These are phyloP conservation scores for Globisporangium splendens DNA, from an alignment of 352 stramenopile species.

Conservation along the genomic window DNA sequence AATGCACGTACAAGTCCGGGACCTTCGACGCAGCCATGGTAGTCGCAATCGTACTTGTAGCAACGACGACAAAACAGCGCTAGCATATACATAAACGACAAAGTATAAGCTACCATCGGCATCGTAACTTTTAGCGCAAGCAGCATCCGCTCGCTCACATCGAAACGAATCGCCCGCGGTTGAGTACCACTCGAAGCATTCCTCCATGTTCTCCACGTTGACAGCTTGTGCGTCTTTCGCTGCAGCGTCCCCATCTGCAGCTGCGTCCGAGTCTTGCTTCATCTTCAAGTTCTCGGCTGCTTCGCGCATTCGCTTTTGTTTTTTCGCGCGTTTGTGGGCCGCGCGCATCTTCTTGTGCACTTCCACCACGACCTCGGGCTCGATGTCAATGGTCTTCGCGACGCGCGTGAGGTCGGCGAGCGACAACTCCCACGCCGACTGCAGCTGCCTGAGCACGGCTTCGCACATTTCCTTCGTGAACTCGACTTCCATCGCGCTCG, in stretches of 20 bases:
- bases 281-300: constrained; percentile 10
- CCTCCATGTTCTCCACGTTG: not conserved
- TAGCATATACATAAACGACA: constrained; percentile 11
- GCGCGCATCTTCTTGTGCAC: constrained; percentile 56
- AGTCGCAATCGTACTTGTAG: constrained; percentile 84
- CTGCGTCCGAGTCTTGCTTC: constrained; percentile 3
- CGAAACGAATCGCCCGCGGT: not conserved
- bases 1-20: constrained; percentile 49
- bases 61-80: constrained; percentile 78
- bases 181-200: not conserved
- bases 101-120: not conserved
- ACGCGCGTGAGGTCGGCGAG: constrained; percentile 52
- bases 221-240: not conserved
- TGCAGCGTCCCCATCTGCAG: not conserved
- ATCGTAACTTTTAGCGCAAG: not conserved
- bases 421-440: constrained; percentile 70
- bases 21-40: constrained; percentile 59
- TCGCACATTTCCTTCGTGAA: constrained; percentile 76
- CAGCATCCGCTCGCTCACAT: not conserved
- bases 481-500: constrained; percentile 64
- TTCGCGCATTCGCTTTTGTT: constrained; percentile 28
- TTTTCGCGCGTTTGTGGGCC: constrained; percentile 33
- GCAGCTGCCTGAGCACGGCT: constrained; percentile 53
- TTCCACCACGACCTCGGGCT: constrained; percentile 63
- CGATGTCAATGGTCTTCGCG: constrained; percentile 56